Base-by-base conservation (phyloP, 2,329 filamentous ascomycete genomes). In the Diplodia sapinea region DNA sequence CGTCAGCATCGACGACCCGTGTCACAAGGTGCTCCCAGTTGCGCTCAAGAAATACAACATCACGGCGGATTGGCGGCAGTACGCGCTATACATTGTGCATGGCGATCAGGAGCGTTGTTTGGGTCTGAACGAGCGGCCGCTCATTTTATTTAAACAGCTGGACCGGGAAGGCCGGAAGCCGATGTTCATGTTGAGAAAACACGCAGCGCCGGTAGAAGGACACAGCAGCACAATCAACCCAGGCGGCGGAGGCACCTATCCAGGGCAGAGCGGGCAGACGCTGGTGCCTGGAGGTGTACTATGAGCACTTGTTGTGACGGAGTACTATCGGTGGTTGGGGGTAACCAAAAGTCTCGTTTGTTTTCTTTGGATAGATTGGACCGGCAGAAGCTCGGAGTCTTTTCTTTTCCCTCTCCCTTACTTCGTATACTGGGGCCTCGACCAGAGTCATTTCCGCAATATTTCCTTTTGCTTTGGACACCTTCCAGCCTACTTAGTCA, bases 31-130 rank as follows among this genome's bases (percentile, higher is more conserved):
- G 33, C 85, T 99, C 1, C 95, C 95, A 1, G 95, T 96, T 17
- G 95, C 95, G 2, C 86, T 99, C 20, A 96, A 96, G 78, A 97
- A 97, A 78, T 99, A 99, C 81, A 95, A 98, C 76, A 99, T 99
- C 82, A 94, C 96, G 72, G 94, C 94, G 26, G 94, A 97, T 62
- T 97, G 94, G 91, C 92, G 96, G 73, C 93, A 98, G 76, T 99
- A 99, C 77, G 94, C 95, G 0, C 83, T 99, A 38, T 99, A 98
- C 77, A 99, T 99, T 77, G 95, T 99, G 4, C 97, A 97, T 74
- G 95, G 95, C n/a, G 94, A 98, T 75, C 93, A 98, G 79, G 95
- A 99, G 81, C 89, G 95, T 15, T 98, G 94, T 78, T 81, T 99
- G 47, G 93, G 91, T 0, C 83, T 97, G 71, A 91, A 98, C 68